These are phyloP conservation scores for Ophiostoma novo-ulmi DNA, from an alignment of 2,329 filamentous ascomycete species.

Conservation along the genomic window DNA sequence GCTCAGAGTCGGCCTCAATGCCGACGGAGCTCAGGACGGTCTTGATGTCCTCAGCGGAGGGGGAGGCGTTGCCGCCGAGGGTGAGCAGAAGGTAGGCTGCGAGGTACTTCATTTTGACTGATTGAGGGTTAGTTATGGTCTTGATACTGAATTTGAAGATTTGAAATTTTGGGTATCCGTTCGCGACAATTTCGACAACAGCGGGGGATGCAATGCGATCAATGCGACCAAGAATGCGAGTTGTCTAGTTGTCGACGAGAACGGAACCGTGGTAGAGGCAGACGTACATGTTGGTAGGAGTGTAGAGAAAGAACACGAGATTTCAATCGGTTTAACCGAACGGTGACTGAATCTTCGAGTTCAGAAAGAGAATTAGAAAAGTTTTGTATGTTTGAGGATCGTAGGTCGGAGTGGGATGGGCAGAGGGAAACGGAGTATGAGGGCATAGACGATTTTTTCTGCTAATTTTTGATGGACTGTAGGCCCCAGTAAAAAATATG, in stretches of 20 bases:
- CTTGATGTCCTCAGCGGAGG: conserved; percentile 82
- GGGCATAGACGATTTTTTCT: conserved; percentile 16
- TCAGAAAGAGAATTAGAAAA: conserved; percentile 32
- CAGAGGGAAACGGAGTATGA: conserved; percentile 16
- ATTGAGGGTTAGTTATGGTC: background rate
- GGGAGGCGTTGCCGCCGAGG: conserved; percentile 87
- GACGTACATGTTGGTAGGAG: conserved; percentile 36
- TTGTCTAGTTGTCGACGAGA: background rate
- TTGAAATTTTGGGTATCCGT: background rate
- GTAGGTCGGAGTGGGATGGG: conserved; percentile 13
- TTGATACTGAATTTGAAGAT: background rate
- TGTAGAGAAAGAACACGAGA: conserved; percentile 65
- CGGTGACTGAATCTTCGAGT: conserved; percentile 99
- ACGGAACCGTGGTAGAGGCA: background rate
- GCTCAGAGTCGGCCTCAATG: conserved; percentile 85
- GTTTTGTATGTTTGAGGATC: conserved; percentile 21
- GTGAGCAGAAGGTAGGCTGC: conserved; percentile 96
- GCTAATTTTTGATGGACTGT: conserved; percentile 12
- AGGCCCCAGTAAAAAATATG: conserved; percentile 15
- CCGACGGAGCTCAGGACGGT: conserved; percentile 86
- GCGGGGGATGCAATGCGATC: background rate
- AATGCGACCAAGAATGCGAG: background rate
- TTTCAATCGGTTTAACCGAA: conserved; percentile 99
- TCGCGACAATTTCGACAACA: background rate
- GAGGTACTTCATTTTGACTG: conserved; percentile 95